These are phyloP conservation scores for Microstegium vimineum DNA, from an alignment of 176 grass and related monocot genomes.

Conservation along the genomic window DNA sequence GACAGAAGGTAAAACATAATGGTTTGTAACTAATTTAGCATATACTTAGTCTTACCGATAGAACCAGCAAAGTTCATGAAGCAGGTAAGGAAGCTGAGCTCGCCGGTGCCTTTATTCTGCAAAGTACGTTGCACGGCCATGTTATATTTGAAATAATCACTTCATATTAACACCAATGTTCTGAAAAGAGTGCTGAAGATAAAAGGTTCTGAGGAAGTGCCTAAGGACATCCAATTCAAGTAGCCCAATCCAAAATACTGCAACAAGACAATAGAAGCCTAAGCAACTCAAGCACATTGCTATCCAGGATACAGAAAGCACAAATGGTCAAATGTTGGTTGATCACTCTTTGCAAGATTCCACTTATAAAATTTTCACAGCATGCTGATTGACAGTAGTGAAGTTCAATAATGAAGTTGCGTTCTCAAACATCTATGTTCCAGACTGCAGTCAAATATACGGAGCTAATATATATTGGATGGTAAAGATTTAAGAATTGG, in stretches of 20 bases:
- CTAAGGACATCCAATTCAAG: background rate
- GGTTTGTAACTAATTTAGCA: constrained; percentile 10
- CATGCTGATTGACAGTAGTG: background rate
- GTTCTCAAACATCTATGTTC: background rate
- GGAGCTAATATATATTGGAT: background rate
- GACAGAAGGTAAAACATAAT: background rate
- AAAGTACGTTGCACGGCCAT: constrained; percentile 15
- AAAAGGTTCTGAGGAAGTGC: background rate
- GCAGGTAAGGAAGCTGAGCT: constrained; percentile 87
- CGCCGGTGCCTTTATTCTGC: constrained; percentile 94
- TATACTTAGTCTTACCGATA: constrained; percentile 50
- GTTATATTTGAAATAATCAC: constrained; percentile 14
- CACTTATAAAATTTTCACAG: background rate
- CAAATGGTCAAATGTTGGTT: background rate
- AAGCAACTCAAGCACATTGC: background rate
- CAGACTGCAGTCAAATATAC: background rate
- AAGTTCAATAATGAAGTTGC: background rate
- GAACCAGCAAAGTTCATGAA: constrained; percentile 95
- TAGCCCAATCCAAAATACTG: background rate
- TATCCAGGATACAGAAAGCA: background rate
- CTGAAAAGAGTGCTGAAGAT: background rate
- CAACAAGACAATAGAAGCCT: background rate
- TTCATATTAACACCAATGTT: background rate
- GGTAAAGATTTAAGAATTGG: background rate
- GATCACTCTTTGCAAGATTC: background rate